Conservation (phyloP, 495 filamentous ascomycete species). For the Oidiodendron maius region DNA sequence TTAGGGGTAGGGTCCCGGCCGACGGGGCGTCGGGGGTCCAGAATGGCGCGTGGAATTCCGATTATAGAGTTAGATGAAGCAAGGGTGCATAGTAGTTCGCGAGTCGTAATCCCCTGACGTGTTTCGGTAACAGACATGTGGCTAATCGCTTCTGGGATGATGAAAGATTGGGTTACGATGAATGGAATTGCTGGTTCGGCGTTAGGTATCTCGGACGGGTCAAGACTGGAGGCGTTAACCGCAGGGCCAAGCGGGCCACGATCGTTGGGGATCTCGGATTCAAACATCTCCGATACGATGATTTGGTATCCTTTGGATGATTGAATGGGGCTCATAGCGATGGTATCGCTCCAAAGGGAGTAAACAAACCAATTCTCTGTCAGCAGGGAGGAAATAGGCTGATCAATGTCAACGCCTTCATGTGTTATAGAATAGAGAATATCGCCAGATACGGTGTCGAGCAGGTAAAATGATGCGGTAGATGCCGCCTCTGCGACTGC, state of each 20-base stretch:
- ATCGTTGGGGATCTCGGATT: slow-evolving; percentile 76
- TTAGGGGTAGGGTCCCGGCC: slow-evolving; percentile 73
- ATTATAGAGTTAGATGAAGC: slow-evolving; percentile 65
- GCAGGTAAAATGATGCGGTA: slow-evolving; percentile 65
- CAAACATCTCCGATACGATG: slow-evolving; percentile 81
- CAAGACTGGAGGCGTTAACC: slow-evolving; percentile 66
- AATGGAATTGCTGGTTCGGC: slow-evolving; percentile 48
- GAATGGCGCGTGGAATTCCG: slow-evolving; percentile 66
- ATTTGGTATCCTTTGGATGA: slow-evolving; percentile 80
- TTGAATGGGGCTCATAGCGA: slow-evolving; percentile 39
- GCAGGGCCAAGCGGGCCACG: slow-evolving; percentile 69
- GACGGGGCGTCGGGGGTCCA: slow-evolving; percentile 86
- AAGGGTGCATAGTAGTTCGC: slow-evolving; percentile 73
- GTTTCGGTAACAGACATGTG: slow-evolving; percentile 82
- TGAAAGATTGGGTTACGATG: slow-evolving; percentile 70
- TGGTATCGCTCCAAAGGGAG: slow-evolving; percentile 67
- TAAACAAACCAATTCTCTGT: slow-evolving; percentile 96
- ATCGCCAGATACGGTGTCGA: slow-evolving; percentile 82
- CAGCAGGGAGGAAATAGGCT: slow-evolving; percentile 69
- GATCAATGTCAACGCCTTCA: slow-evolving; percentile 63
- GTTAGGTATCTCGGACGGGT: slow-evolving; percentile 40
- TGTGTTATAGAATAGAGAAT: slow-evolving; percentile 68
- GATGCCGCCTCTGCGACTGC: slow-evolving; percentile 51
- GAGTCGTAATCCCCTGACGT: slow-evolving; percentile 84
- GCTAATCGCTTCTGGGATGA: slow-evolving; percentile 70